Conservation (phyloP, 2,329 filamentous ascomycete species). For the Exophiala dermatitidis region DNA sequence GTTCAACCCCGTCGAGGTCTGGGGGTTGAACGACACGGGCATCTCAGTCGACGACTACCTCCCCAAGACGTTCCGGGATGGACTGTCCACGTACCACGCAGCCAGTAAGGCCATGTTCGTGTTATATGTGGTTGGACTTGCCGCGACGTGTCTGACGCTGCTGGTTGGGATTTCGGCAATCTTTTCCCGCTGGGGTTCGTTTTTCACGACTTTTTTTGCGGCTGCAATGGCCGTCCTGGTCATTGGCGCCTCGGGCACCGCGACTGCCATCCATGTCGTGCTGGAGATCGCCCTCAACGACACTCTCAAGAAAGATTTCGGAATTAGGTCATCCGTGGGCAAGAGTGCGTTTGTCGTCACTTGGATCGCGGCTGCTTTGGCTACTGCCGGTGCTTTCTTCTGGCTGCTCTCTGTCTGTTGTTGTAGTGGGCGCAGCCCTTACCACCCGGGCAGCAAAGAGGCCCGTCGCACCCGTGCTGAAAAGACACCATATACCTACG, state of each 20-base stretch:
- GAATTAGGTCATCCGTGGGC: conserved; percentile 61
- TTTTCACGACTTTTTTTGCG: conserved; percentile 72
- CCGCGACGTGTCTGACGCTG: conserved; percentile 63
- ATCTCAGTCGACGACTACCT: conserved; percentile 54
- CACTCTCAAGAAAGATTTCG: conserved; percentile 59
- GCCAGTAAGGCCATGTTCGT: conserved; percentile 78
- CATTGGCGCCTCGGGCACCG: conserved; percentile 60
- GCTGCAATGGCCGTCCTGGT: conserved; percentile 51
- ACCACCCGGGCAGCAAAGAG: conserved; percentile 28
- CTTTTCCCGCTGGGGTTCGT: conserved; percentile 73
- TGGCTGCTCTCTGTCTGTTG: conserved; percentile 91
- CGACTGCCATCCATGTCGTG: conserved; percentile 65
- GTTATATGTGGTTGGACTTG: conserved; percentile 66
- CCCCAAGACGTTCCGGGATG: conserved; percentile 58
- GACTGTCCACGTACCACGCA: conserved; percentile 64
- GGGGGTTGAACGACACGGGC: conserved; percentile 49
- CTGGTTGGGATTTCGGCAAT: conserved; percentile 73
- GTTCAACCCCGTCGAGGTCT: conserved; percentile 61
- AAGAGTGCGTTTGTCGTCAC: conserved; percentile 61
- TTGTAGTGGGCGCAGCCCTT: conserved; percentile 60
- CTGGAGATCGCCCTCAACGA: conserved; percentile 62
- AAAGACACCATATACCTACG: conserved; percentile 56
- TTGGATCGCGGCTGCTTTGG: conserved; percentile 76
- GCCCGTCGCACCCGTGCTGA: conserved; percentile 41
- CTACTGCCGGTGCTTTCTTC: conserved; percentile 70